Evolutionary conservation across 2,329 filamentous ascomycete species (phyloP).

Genomic region (Lachnellula subtilissima): DNA sequence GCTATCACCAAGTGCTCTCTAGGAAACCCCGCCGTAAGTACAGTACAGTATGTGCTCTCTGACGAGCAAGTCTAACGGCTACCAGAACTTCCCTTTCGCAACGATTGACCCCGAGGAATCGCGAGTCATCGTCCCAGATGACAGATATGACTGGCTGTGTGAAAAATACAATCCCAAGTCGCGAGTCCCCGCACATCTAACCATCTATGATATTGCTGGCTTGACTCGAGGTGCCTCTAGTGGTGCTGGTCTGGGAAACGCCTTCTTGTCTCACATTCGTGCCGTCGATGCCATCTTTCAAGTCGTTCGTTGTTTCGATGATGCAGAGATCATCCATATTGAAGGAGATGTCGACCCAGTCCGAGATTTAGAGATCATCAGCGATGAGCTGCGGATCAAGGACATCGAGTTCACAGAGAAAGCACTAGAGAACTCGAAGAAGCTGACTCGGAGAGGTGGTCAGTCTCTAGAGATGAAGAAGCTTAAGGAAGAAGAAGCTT

Average conservation of each 20-base stretch:
- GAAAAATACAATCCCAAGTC: constrained; percentile 98
- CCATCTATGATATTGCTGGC: constrained; percentile 97
- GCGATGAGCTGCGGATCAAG: constrained; percentile 92
- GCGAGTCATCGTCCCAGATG: constrained; percentile 93
- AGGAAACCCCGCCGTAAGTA: constrained; percentile 88
- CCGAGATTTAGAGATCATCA: constrained; percentile 93
- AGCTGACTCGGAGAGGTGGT: constrained; percentile 90
- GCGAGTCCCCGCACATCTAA: constrained; percentile 91
- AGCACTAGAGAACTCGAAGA: constrained; percentile 83
- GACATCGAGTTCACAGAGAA: constrained; percentile 99
- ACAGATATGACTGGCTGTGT: constrained; percentile 91
- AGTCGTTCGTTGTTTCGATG: constrained; percentile 94
- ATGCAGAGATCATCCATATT: constrained; percentile 98
- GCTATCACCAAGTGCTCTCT: constrained; percentile 96
- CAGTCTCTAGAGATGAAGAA: constrained; percentile 98
- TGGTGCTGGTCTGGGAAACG: constrained; percentile 93
- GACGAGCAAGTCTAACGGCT: constrained; percentile 20
- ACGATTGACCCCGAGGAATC: constrained; percentile 99
- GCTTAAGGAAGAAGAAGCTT: constrained; percentile 88
- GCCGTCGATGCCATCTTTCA: constrained; percentile 98
- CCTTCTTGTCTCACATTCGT: constrained; percentile 97
- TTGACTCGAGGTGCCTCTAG: constrained; percentile 93
- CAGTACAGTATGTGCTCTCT: constrained; percentile 19
- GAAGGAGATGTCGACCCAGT: constrained; percentile 97
- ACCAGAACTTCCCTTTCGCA: constrained; percentile 93